Base-by-base conservation (phyloP, 371 early-diverging fungal genomes). In the Haplosporangium sp. region DNA sequence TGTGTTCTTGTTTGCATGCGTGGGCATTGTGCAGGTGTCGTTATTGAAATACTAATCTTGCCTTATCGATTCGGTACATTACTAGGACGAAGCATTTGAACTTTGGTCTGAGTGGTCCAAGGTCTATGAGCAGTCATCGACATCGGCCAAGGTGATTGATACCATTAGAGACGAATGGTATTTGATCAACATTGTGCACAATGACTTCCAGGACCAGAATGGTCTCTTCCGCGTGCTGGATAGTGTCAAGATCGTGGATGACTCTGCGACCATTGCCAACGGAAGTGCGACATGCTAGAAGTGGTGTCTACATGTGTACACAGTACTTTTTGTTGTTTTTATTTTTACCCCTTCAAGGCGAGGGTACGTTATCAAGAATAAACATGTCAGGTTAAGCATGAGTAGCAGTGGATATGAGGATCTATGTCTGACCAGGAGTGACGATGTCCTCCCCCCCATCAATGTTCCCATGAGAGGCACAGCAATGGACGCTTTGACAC, bases 121-220 rank as follows among this genome's bases (percentile, higher is more conserved):
- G 54, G 83, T 95, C 23, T 96, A 98, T 69, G 89, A 86, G 40
- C 73, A 81, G 3, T 86, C 85, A 50, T 87, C 93, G 13, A 58
- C 74, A 16, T 82, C 92, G n/a, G 77, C 81, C 48, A 82, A 88
- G 73, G 72, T 94, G 52, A 89, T 97, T 59, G 42, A 86, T 53
- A 74, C 81, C 45, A 91, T 98, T 65, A 80, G 87, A 40, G 89
- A 93, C 64, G 86, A 87, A 29, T 98, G 95, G 95, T 97, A 91
- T 80, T 83, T 98, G 80, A 86, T 98, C 70, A 98, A 97, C 83
- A 90, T 98, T 64, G 99, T 98, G 18, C 92, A 97, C 81, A 98
- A 98, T 81, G 93, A 98, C 81, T 98, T 91, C 84, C 93, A 93
- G 61, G 86, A 91, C 52, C 82, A 80, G 56, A 82, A 88, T 59